phyloP scores from a whole-genome alignment of 495 filamentous ascomycete species.

The Hypoxylon fuscum region DNA sequence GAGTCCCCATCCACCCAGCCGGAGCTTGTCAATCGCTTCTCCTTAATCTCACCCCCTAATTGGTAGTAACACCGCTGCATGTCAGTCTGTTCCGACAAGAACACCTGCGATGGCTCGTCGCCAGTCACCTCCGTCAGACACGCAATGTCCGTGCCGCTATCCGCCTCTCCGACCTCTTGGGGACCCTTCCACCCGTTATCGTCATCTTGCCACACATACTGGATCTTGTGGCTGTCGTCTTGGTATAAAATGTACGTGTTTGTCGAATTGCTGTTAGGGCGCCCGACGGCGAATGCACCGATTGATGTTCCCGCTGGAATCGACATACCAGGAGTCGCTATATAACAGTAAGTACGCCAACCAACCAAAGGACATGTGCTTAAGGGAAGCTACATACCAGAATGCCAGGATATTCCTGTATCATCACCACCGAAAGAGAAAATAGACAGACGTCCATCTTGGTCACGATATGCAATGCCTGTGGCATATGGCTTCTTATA shows the following conservation, averaged over 20 bases:
- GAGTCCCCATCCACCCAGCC: conserved; percentile 23
- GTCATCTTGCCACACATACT: conserved; percentile 24
- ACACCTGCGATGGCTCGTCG: conserved; percentile 8
- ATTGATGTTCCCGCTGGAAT: conserved; percentile 21
- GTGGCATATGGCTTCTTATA: conserved; percentile 16
- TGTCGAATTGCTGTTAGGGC: conserved; percentile 13
- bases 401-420: conserved; percentile 24
- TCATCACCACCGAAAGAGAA: conserved; percentile 31
- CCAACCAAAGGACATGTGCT: background rate
- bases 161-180: conserved; percentile 29
- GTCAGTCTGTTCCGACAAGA: conserved; percentile 17
- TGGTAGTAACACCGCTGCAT: conserved; percentile 37
- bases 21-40: conserved; percentile 24
- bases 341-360: background rate
- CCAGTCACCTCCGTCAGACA: conserved; percentile 27
- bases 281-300: conserved; percentile 19
- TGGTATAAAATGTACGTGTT: conserved; percentile 36
- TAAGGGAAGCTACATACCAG: conserved; percentile 10
- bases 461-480: conserved; percentile 30
- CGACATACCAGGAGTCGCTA: conserved; percentile 11
- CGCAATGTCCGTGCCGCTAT: conserved; percentile 31
- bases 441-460: conserved; percentile 19
- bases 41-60: conserved; percentile 16
- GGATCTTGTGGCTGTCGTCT: conserved; percentile 25
- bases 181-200: conserved; percentile 28